Base-by-base conservation (phyloP, 177 flowering plant genomes). In the Vitis hybrid region DNA sequence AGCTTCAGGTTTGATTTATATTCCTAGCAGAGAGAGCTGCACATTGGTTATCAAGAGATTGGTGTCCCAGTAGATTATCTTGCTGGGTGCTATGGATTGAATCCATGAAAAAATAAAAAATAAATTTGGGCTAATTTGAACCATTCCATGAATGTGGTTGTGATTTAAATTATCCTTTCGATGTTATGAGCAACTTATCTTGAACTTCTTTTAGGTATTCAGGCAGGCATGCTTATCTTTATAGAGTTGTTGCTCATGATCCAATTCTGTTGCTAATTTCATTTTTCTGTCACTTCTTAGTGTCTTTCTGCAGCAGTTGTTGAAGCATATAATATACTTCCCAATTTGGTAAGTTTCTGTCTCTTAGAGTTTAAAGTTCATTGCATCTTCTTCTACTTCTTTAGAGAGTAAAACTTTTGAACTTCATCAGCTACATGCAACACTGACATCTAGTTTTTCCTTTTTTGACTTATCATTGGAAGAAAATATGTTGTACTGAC, bases 261-360 rank as follows among this genome's bases (percentile, higher is more conserved):
- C 30, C 30, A 8, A n/a, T 64, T 12, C 24, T 46, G n/a, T 71
- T 66, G 10, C 65, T 77, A 61, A 70, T 13, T 14, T 64, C 52
- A 49, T 58, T 3, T 52, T 76, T 67, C 27, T 71, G 16, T 56
- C 67, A 27, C 52, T 74, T 73, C 71, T 46, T 68, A 93, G 98
- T 9, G 81, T 68, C 78, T 91, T 66, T 93, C 97, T 66, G 81
- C 83, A 4, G 88, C 90, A 56, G 88, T 85, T n/a, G 76, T 91
- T 68, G 96, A 90, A 79, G 95, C 94, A 35, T 90, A 90, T 74
- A 91, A 85, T 65, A 74, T 89, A 63, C 80, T 91, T 75, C 98
- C 98, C 1, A 82, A 66, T 76, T 78, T 93, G 94, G 98, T 93
- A 83, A 73, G 83, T 60, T 66, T 62, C 59, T 62, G 35, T 24